Percentiles rank a stretch among this genome's conserved stretches.
Evolutionary conservation across 768 basidiomycete species (phyloP).

Genomic region (Plicaturopsis crispa): DNA sequence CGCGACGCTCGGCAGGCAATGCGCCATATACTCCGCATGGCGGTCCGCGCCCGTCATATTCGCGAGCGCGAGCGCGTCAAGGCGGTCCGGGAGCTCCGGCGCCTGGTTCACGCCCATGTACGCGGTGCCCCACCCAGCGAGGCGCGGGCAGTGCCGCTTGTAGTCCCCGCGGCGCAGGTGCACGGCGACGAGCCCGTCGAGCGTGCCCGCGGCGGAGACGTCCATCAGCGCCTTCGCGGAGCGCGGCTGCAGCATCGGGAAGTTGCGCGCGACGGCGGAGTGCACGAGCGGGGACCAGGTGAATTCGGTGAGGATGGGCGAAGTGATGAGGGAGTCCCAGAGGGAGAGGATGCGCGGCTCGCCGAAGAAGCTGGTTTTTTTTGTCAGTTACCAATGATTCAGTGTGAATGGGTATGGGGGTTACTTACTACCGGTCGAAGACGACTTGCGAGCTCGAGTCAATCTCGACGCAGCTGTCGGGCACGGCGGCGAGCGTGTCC

Average conservation of each 20-base stretch:
- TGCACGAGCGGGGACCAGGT: slow-evolving; percentile 47
- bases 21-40: slow-evolving; percentile 28
- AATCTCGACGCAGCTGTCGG: slow-evolving; percentile 36
- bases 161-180: slow-evolving; percentile 55
- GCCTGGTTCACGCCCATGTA: slow-evolving; percentile 48
- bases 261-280: slow-evolving; percentile 41
- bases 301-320: slow-evolving; percentile 44
- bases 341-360: slow-evolving; percentile 30
- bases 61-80: slow-evolving; percentile 12
- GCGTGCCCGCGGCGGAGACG: slow-evolving; percentile 14
- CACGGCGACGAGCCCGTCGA: slow-evolving; percentile 42
- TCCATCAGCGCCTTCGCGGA: slow-evolving; percentile 9
- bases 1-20: slow-evolving; percentile 33
- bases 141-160: slow-evolving; percentile 42
- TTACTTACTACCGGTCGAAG: slow-evolving; percentile 42
- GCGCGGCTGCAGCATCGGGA: slow-evolving; percentile 29
- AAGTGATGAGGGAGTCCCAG: slow-evolving; percentile 32
- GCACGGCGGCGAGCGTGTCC: slow-evolving; percentile 23
- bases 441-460: slow-evolving; percentile 30
- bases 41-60: slow-evolving; percentile 4
- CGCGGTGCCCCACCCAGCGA: slow-evolving; percentile 31
- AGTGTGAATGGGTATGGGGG: not conserved
- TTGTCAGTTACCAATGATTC: not conserved
- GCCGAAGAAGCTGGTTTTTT: slow-evolving; percentile 35
- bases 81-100: slow-evolving; percentile 31